Evolutionary conservation across 2,329 filamentous ascomycete species (phyloP).

Genomic region (Zymoseptoria crescenta): DNA sequence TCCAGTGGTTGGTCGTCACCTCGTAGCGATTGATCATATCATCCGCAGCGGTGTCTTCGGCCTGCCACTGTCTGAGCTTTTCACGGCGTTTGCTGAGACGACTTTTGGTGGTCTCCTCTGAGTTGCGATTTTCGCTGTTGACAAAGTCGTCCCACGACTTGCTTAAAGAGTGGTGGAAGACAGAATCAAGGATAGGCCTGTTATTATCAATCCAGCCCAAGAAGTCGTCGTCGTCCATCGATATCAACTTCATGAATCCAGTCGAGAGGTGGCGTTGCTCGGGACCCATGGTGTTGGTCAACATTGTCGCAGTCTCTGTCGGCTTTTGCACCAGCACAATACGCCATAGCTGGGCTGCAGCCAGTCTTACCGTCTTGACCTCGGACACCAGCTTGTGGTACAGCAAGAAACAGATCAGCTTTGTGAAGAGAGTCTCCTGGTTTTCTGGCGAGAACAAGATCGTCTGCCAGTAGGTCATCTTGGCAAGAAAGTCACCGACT

Average conservation of each 20-base stretch:
- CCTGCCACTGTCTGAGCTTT: conserved; percentile 70
- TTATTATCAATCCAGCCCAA: conserved; percentile 81
- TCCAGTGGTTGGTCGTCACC: conserved; percentile 80
- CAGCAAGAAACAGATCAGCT: conserved; percentile 83
- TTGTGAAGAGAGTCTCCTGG: conserved; percentile 71
- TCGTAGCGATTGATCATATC: conserved; percentile 75
- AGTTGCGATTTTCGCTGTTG: conserved; percentile 68
- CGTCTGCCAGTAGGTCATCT: conserved; percentile 92
- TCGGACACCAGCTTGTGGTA: conserved; percentile 79
- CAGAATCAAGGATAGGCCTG: conserved; percentile 64
- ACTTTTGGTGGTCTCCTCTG: conserved; percentile 63
- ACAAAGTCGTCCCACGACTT: conserved; percentile 87
- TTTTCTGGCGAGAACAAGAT: conserved; percentile 74
- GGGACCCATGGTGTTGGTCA: conserved; percentile 61
- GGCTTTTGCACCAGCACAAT: conserved; percentile 91
- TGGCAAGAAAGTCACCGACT: conserved; percentile 66
- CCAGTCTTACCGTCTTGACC: conserved; percentile 58
- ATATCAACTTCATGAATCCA: conserved; percentile 76
- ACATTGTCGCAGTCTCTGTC: conserved; percentile 64
- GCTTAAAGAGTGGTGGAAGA: conserved; percentile 76
- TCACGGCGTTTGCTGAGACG: conserved; percentile 72
- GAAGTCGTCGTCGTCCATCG: conserved; percentile 83
- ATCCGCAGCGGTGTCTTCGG: conserved; percentile 59
- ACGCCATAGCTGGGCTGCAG: conserved; percentile 80
- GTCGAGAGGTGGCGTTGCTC: conserved; percentile 64